Evolutionary conservation across 2,329 filamentous ascomycete species (phyloP), one percentile per base, ranked within the genome.

Genomic region (Hypoxylon sp.): DNA sequence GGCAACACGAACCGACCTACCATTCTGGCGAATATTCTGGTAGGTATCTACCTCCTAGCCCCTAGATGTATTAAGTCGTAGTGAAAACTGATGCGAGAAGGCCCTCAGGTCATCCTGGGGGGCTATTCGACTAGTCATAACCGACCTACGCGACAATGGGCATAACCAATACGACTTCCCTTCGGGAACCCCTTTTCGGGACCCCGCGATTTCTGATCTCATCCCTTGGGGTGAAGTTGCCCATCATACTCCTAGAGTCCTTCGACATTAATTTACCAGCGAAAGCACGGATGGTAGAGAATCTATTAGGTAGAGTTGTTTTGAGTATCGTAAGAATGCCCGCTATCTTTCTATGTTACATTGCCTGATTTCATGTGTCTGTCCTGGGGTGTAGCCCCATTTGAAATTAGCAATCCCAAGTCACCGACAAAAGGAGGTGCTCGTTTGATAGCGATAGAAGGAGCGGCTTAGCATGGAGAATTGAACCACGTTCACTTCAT

Each of bases 251-350:
- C 3, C 3, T 13, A 8, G 33, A 22, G 17, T 11, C 11, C 14
- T 17, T 35, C 55, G 42, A 27, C 42, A 58, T 49, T 58, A 11
- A 37, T 49, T 49, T 49, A 25, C n/a, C 44, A 46, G 11, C 27
- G 17, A 61, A 3, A 6, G 20, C 5, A 17, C 25, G n/a, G 30
- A 53, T n/a, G 7, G 6, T 56, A 57, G 49, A 49, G 44, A 51
- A 35, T 35, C 55, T 64, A 54, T 59, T 6, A 56, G 14, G 53
- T 22, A 37, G 6, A 20, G 17, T 10, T 42, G 20, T 37, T 44
- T 55, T 30, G 7, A 2, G 53, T 25, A 48, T 58, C 2, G 30
- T 37, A 22, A 56, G 35, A 56, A 49, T 44, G 11, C 60, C 50
- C 33, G 17, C 5, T 31, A 54, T 56, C 20, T 6, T 50, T n/a